Evolutionary conservation across 1,284 basidiomycete species (phyloP), one percentile per base, ranked within the genome.

Genomic region (Fomes fomentarius): DNA sequence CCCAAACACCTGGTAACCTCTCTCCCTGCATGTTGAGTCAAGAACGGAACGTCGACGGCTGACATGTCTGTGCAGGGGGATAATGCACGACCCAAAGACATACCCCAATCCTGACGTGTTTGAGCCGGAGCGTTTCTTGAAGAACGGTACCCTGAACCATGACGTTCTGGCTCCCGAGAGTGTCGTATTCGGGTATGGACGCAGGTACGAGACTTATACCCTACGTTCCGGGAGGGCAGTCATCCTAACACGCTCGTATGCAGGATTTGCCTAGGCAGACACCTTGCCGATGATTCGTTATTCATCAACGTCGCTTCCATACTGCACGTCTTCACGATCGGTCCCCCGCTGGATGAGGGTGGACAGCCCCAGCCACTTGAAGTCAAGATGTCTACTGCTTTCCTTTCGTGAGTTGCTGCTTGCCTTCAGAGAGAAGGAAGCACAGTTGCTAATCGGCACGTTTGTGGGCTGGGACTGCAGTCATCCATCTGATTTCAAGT

Each of bases 181-280:
- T 11, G 60, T 61, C 7, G 59, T 63, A 2, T 74, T 72, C 50
- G 73, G 71, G 4, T 72, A 56, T 34, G 72, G 72, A 14, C 56
- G 72, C 15, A 58, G 71, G 69, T 52, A n/a, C n/a, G 25, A 40
- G 64, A 69, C 21, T 24, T 38, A n/a, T 5, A n/a, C 11, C 21
- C 21, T 12, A 24, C 22, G 10, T 12, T 40, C n/a, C 17, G 2
- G 19, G 15, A 37, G 12, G 14, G 3, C 15, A 17, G 9, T n/a
- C 14, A 6, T 37, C 3, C 25, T 34, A 2, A 24, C n/a, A 22
- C 11, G 12, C 24, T 34, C 17, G 19, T 7, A 14, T n/a, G 2
- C 28, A 57, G 56, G 25, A 47, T 55, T 3, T 61, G 59, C 31
- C 50, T 56, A 3, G 59, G 59, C 0, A 47, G 50, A 2, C 35